Evolutionary conservation across 768 basidiomycete genomes (phyloP).

Genomic region (Lentinula detonsa): DNA sequence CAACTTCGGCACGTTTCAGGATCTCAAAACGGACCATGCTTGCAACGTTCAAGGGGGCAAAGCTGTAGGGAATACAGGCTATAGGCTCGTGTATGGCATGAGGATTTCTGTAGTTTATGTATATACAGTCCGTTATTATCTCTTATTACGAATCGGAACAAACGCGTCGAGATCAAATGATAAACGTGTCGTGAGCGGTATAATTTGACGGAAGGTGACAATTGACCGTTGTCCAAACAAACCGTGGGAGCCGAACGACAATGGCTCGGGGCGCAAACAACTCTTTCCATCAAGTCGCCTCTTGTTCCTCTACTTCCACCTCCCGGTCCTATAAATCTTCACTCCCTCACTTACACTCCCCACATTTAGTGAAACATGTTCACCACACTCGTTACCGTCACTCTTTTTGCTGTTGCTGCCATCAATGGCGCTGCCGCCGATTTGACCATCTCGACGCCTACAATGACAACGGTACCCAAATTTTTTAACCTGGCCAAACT

Average conservation of each 20-base stretch:
- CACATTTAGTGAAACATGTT: conserved; percentile 50
- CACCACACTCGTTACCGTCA: conserved; percentile 68
- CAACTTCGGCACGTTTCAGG: conserved; percentile 23
- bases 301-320: conserved; percentile 20
- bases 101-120: neutral
- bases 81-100: neutral
- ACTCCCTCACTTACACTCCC: conserved; percentile 12
- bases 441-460: conserved; percentile 47
- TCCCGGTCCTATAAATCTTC: conserved; percentile 11
- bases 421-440: conserved; percentile 45
- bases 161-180: neutral
- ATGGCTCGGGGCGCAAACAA: conserved; percentile 13
- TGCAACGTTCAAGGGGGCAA: conserved; percentile 53
- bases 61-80: conserved; percentile 26
- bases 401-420: conserved; percentile 59
- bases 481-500: neutral
- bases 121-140: neutral
- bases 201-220: conserved; percentile 2
- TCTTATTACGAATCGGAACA: neutral
- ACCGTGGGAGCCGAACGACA: conserved; percentile 10
- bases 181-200: conserved; percentile 7
- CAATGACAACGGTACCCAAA: conserved; percentile 6
- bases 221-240: neutral
- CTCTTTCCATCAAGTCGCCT: conserved; percentile 13
- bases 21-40: conserved; percentile 65